Evolutionary conservation across 1,139 yeast species (phyloP).

Genomic region (Pichia sp.): DNA sequence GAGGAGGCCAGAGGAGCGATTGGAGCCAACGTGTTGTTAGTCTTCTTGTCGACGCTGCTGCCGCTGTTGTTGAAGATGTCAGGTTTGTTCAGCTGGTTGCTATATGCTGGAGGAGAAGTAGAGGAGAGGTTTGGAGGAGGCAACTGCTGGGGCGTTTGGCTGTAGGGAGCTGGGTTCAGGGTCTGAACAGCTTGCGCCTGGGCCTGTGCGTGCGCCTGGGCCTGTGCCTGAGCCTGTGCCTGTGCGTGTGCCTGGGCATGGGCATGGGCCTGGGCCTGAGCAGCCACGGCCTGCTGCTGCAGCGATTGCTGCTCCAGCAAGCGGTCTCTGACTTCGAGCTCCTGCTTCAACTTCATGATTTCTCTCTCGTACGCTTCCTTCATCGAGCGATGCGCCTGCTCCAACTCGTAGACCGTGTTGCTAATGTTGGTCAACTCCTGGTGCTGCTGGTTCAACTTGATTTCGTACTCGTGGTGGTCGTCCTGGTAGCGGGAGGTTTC

Average conservation of each 20-base stretch:
- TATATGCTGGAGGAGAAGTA: constrained; percentile 26
- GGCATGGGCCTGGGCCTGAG: constrained; percentile 33
- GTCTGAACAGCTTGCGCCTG: constrained; percentile 21
- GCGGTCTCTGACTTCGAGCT: constrained; percentile 72
- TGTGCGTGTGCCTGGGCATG: constrained; percentile 27
- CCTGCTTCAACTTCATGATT: constrained; percentile 77
- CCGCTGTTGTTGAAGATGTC: constrained; percentile 20
- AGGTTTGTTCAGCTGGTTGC: constrained; percentile 21
- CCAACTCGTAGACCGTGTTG: constrained; percentile 90
- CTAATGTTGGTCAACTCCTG: constrained; percentile 94
- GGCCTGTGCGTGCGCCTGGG: neutral
- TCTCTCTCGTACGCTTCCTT: constrained; percentile 96
- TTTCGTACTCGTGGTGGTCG: constrained; percentile 91
- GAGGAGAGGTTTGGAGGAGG: constrained; percentile 32
- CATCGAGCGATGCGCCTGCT: constrained; percentile 89
- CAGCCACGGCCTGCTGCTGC: constrained; percentile 30
- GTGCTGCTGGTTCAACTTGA: constrained; percentile 85
- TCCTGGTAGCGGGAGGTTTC: constrained; percentile 85
- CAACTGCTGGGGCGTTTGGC: constrained; percentile 20
- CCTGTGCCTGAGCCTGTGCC: neutral
- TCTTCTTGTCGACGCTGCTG: constrained; percentile 8
- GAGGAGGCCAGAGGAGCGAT: constrained; percentile 9
- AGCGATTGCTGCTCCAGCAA: constrained; percentile 37
- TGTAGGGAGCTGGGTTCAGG: constrained; percentile 27
- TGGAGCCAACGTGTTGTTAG: constrained; percentile 9